Evolutionary conservation across 2,329 filamentous ascomycete species (phyloP), one percentile per base, ranked within the genome.

Genomic region (Epichloe sylvatica): DNA sequence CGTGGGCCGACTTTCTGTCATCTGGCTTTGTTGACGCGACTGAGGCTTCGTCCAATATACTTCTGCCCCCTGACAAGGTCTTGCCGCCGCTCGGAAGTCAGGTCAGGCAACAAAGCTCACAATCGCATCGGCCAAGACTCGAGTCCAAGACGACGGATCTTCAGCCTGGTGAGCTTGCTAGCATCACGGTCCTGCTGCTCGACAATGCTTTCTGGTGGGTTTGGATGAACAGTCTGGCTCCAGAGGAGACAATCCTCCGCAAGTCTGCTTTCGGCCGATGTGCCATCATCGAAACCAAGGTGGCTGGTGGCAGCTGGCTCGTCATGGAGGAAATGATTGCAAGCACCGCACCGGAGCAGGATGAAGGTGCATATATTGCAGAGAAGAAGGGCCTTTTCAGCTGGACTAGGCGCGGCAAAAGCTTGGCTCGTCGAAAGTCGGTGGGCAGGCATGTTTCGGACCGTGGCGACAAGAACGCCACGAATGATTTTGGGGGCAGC

Each of bases 161-260:
- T 0, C 89, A 96, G 55, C 92, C 91, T 0, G 92, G 89, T 47
- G 92, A 98, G 72, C 75, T 98, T 51, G 92, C 92, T 33, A 97
- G 89, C 62, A 95, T 98, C 61, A 85, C 79, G 23, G 77, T 77
- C 37, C 78, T 97, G 51, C 83, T 92, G 54, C 74, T 98, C 5
- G 92, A 98, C 59, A 91, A 97, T 64, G 84, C 89, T 1, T 98
- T 98, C 66, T 98, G 92, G 92, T 97, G 92, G 91, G 92, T 97
- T 4, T 98, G 92, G 92, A 97, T 98, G 76, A 94, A 81, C 58
- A 97, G 91, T 73, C 71, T 98, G 60, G 89, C 91, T 1, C 85
- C 82, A 0, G 92, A 98, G 60, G 92, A 98, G 68, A 86, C 90
- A 0, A 68, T 81, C 0, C 77, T 83, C 44, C 81, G 92, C 53